Base-by-base conservation (phyloP, 352 stramenopile species). In the Pseudoperonospora humuli region DNA sequence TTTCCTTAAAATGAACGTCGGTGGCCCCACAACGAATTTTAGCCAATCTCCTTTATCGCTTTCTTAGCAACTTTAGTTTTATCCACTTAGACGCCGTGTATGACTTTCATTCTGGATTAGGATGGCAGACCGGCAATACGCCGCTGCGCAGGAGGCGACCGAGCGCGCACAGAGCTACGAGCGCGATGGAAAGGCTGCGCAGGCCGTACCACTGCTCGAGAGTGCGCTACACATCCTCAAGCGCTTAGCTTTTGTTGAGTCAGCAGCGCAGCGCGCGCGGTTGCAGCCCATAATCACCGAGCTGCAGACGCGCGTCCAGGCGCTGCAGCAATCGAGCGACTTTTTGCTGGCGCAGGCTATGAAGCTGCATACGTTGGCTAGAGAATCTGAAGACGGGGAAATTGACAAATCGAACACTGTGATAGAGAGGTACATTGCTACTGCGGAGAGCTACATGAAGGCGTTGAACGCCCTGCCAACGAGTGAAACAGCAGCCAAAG, bases 221-320 rank as follows among this genome's bases (percentile, higher is more conserved):
- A 46, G 74, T 38, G 75, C 75, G 2, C 45, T 91, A 14, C 62
- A 49, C 31, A 83, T 86, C 45, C 69, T 87, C 38, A 70, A 55
- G 15, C 78, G 78, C 1, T 63, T 91, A 25, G 58, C 74, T 24
- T 61, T 88, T 36, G 71, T 91, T 45, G 78, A 91, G 57, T 86
- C 73, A 26, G 70, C 73, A 14, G 68, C 73, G 7, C 77, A 91
- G 56, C 75, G 78, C 14, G 61, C 54, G 52, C 61, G 78, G 24
- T 41, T 91, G 26, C 44, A 75, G 49, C 59, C 63, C 15, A 78
- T 71, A 14, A 70, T 88, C 45, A 29, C 14, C 9, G 78, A 84
- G n/a, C 44, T 91, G 14, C 34, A 66, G 39, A 46, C 56, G 35
- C 69, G 67, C 17, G 61, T 87, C 17, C 34, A 38, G 21, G 53